A percentile compares a stretch with the other conserved stretches of the same genome.
phyloP scores from a whole-genome alignment of 2,329 filamentous ascomycete genomes.

The Capronia americana region DNA sequence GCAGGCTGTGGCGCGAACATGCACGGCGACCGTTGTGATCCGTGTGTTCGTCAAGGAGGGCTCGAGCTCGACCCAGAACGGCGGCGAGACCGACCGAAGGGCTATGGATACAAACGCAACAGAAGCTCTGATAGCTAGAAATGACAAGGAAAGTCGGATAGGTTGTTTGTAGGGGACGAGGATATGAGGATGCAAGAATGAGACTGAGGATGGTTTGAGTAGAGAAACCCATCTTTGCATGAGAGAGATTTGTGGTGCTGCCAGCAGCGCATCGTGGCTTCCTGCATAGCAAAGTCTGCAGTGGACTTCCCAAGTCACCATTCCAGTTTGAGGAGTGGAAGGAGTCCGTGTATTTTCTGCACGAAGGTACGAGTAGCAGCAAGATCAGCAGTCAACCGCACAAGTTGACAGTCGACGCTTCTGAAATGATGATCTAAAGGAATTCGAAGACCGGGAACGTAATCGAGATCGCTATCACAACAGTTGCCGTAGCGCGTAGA shows the following conservation, averaged over 20 bases:
- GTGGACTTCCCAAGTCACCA: neutral
- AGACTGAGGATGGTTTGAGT: conserved; percentile 1
- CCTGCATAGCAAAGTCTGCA: neutral
- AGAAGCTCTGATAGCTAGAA: conserved; percentile 15
- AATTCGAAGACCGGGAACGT: neutral
- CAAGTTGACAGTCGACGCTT: neutral
- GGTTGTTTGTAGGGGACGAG: neutral
- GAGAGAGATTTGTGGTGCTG: neutral
- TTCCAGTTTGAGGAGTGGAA: neutral
- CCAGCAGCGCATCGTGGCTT: conserved; percentile 6
- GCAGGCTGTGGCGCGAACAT: conserved; percentile 27
- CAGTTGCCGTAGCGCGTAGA: neutral
- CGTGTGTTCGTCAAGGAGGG: conserved; percentile 27
- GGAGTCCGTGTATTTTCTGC: neutral
- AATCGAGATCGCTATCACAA: neutral
- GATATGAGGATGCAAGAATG: neutral
- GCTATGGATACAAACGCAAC: conserved; percentile 5
- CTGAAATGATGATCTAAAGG: neutral
- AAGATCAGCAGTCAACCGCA: neutral
- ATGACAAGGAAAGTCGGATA: conserved; percentile 16
- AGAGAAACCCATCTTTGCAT: neutral
- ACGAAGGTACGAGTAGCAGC: neutral
- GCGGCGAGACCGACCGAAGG: conserved; percentile 2
- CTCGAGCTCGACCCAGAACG: conserved; percentile 8
- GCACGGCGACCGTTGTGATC: conserved; percentile 32